A percentile compares a stretch with the other conserved stretches of the same genome.
These are phyloP conservation scores for Chlamydomonas reinhardtii DNA, from an alignment of 163 green algal species.

Conservation along the genomic window DNA sequence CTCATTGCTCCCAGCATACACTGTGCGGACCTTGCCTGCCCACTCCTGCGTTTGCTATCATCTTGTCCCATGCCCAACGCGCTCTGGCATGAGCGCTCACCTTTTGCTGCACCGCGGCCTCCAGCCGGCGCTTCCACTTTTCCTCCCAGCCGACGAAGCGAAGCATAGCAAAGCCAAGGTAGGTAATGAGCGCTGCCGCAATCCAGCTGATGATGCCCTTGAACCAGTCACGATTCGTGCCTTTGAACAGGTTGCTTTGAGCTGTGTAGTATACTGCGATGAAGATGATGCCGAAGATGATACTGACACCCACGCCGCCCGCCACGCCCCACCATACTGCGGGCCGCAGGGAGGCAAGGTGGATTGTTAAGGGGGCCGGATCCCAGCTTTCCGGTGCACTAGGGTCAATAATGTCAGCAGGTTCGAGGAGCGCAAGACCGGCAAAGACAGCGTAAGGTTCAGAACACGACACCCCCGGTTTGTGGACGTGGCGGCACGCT, in stretches of 20 bases:
- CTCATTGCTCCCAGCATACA: too few relatives aligned
- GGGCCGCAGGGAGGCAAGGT: too few relatives aligned
- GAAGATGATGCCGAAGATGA: slow-evolving; percentile 69
- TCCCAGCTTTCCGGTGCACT: too few relatives aligned
- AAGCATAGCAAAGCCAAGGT: slow-evolving; percentile 76
- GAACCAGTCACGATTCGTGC: slow-evolving; percentile 67
- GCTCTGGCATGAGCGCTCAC: slow-evolving; percentile 14
- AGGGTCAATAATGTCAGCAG: too few relatives aligned
- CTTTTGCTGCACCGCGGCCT: slow-evolving; percentile 29
- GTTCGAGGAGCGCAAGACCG: too few relatives aligned
- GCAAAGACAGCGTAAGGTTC: too few relatives aligned
- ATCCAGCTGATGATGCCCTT: slow-evolving; percentile 66
- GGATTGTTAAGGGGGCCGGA: too few relatives aligned
- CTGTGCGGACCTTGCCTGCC: too few relatives aligned
- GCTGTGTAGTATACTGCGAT: slow-evolving; percentile 65
- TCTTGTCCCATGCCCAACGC: too few relatives aligned
- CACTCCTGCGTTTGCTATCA: too few relatives aligned
- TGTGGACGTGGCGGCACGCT: too few relatives aligned
- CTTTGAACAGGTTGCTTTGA: slow-evolving; percentile 61
- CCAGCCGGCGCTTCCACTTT: slow-evolving; percentile 69
- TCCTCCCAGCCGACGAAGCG: slow-evolving; percentile 67
- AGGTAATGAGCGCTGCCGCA: slow-evolving; percentile 62
- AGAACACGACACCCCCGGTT: too few relatives aligned
- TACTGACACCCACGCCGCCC: slow-evolving; percentile 51
- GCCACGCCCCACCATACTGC: slow-evolving; percentile 73